These are phyloP conservation scores for Sphaerosporella brunnea DNA, from an alignment of 495 filamentous ascomycete species.

Conservation along the genomic window DNA sequence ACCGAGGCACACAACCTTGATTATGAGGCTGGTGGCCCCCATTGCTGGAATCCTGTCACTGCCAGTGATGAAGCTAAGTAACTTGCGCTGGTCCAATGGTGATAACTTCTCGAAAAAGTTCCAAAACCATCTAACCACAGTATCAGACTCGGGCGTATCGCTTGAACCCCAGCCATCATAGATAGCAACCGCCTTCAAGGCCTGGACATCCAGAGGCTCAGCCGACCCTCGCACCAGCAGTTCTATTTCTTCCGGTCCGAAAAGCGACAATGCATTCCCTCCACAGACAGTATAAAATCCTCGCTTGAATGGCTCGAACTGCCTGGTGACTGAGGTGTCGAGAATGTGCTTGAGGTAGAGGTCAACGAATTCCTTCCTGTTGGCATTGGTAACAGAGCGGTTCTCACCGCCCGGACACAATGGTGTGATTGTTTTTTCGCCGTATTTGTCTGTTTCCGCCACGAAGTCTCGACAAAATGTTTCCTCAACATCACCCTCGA, in stretches of 20 bases:
- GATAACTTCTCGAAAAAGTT: slow-evolving; percentile 49
- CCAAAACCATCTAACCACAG: slow-evolving; percentile 79
- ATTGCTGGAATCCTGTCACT: slow-evolving; percentile 85
- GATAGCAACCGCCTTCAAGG: slow-evolving; percentile 56
- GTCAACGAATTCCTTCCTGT: slow-evolving; percentile 76
- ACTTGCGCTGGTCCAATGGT: slow-evolving; percentile 52
- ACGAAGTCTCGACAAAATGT: slow-evolving; percentile 77
- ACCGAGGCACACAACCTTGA: slow-evolving; percentile 57
- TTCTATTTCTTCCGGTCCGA: slow-evolving; percentile 90
- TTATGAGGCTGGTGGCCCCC: slow-evolving; percentile 65
- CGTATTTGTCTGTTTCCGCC: slow-evolving; percentile 60
- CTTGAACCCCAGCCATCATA: slow-evolving; percentile 58
- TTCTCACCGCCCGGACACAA: slow-evolving; percentile 62
- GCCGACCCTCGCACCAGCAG: slow-evolving; percentile 78
- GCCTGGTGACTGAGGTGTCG: slow-evolving; percentile 57
- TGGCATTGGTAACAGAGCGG: slow-evolving; percentile 64
- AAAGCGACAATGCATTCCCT: slow-evolving; percentile 74
- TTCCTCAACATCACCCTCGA: slow-evolving; percentile 65
- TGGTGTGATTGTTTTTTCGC: slow-evolving; percentile 43
- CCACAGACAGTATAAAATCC: slow-evolving; percentile 89
- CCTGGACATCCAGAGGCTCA: slow-evolving; percentile 58
- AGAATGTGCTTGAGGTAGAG: slow-evolving; percentile 68
- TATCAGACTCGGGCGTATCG: slow-evolving; percentile 36
- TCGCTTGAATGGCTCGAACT: slow-evolving; percentile 90
- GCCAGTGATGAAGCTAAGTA: slow-evolving; percentile 81